phyloP scores from a whole-genome alignment of 2,329 filamentous ascomycete genomes.

The Cladosporium austrohemisphaericum region DNA sequence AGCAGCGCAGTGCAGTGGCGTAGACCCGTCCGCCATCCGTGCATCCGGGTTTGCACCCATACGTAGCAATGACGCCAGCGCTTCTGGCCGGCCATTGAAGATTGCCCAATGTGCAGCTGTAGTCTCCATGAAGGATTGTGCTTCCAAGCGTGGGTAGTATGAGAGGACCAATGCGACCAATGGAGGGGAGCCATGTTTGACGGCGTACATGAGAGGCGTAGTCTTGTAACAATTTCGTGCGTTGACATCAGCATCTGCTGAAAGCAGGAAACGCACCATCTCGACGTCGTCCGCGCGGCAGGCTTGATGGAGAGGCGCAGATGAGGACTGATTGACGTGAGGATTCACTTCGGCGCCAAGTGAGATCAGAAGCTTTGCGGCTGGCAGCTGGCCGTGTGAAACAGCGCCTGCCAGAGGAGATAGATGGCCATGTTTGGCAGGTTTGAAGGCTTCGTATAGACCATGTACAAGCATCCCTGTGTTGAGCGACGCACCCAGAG shows the following conservation, averaged over 20 bases:
- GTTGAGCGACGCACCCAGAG: constrained; percentile 29
- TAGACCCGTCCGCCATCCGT: constrained; percentile 27
- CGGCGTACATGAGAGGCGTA: constrained; percentile 34
- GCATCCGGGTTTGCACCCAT: constrained; percentile 29
- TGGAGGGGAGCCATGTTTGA: constrained; percentile 26
- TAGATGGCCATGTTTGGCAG: constrained; percentile 31
- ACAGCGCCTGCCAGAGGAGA: constrained; percentile 33
- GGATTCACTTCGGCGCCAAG: constrained; percentile 31
- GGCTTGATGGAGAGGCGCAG: constrained; percentile 32
- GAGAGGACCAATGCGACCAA: constrained; percentile 27
- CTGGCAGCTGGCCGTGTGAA: constrained; percentile 25
- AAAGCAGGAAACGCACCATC: constrained; percentile 24
- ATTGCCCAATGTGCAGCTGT: constrained; percentile 30
- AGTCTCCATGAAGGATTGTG: constrained; percentile 29
- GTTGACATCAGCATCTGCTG: constrained; percentile 23
- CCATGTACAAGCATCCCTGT: constrained; percentile 24
- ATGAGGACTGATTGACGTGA: constrained; percentile 24
- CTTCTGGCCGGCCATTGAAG: constrained; percentile 22
- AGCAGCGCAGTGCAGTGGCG: constrained; percentile 31
- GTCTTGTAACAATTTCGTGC: constrained; percentile 30
- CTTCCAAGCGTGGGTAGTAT: constrained; percentile 26
- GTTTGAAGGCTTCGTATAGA: constrained; percentile 33
- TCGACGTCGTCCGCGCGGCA: constrained; percentile 27
- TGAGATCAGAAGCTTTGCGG: constrained; percentile 27
- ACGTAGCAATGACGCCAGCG: constrained; percentile 26